Conservation (phyloP, 768 basidiomycete species). For the Trametes cubensis region DNA sequence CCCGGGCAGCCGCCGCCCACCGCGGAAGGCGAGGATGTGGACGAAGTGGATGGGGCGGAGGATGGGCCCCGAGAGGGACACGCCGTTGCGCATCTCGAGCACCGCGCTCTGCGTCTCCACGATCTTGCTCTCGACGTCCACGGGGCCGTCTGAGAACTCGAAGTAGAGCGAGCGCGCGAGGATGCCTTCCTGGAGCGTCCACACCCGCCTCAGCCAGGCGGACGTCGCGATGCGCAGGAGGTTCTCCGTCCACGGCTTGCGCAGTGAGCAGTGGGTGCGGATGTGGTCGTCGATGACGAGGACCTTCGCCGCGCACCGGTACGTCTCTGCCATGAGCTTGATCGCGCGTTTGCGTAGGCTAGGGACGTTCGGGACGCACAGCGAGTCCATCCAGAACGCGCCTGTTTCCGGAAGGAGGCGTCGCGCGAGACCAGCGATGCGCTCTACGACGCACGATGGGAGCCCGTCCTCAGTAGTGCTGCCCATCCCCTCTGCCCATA, state of each 20-base stretch:
- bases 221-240: constrained; percentile 12
- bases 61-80: neutral
- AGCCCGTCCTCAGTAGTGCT: constrained; percentile 21
- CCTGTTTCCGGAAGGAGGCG: constrained; percentile 15
- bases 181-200: constrained; percentile 21
- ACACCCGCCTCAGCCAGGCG: constrained; percentile 17
- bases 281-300: constrained; percentile 17
- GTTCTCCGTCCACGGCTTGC: constrained; percentile 6
- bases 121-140: constrained; percentile 1
- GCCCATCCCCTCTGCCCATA: constrained; percentile 13
- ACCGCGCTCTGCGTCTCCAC: neutral
- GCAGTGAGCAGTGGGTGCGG: constrained; percentile 11
- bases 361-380: constrained; percentile 17
- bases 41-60: neutral
- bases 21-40: constrained; percentile 4
- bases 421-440: constrained; percentile 2
- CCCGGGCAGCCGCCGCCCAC: neutral
- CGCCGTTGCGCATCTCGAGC: neutral
- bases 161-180: constrained; percentile 19
- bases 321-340: constrained; percentile 22
- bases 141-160: constrained; percentile 15
- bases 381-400: constrained; percentile 23
- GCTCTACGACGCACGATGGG: constrained; percentile 13
- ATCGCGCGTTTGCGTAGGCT: constrained; percentile 16
- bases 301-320: constrained; percentile 13